phyloP scores from a whole-genome alignment of 306 rosid genomes.

The Prunus dulcis region DNA sequence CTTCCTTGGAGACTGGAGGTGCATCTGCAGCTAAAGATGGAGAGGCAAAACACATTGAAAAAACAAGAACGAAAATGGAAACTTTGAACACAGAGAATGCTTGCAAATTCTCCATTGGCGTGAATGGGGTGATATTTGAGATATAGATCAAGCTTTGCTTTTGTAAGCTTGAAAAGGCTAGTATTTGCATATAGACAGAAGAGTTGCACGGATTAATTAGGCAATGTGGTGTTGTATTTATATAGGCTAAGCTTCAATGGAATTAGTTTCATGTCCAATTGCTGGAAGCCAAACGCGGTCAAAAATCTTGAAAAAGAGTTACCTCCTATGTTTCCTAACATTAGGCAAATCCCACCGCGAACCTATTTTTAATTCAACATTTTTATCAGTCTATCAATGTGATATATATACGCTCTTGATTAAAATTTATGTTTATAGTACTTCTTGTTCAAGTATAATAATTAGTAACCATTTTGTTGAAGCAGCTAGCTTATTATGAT shows the following conservation, averaged over 20 bases:
- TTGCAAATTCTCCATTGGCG: constrained; percentile 11
- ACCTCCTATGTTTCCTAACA: not conserved
- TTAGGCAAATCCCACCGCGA: not conserved
- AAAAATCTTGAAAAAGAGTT: not conserved
- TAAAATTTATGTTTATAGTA: too few relatives aligned
- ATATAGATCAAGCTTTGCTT: not conserved
- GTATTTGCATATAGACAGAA: not conserved
- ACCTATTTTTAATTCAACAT: not conserved
- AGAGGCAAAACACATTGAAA: not conserved
- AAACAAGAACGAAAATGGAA: not conserved
- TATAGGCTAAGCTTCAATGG: not conserved
- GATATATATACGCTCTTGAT: too few relatives aligned
- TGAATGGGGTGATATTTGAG: too few relatives aligned
- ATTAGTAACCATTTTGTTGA: too few relatives aligned
- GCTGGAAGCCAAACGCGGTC: not conserved
- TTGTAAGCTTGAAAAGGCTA: not conserved
- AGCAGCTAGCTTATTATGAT: too few relatives aligned
- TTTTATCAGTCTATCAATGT: not conserved
- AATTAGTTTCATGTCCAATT: constrained; percentile 1
- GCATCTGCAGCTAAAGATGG: constrained; percentile 24
- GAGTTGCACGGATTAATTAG: not conserved
- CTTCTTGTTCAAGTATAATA: too few relatives aligned
- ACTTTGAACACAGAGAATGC: not conserved
- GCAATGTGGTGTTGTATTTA: not conserved
- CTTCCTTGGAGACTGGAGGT: constrained; percentile 25